These are phyloP conservation scores for Antitrichia curtipendula DNA, from an alignment of 225 moss, liverwort and hornwort species.

Conservation along the genomic window DNA sequence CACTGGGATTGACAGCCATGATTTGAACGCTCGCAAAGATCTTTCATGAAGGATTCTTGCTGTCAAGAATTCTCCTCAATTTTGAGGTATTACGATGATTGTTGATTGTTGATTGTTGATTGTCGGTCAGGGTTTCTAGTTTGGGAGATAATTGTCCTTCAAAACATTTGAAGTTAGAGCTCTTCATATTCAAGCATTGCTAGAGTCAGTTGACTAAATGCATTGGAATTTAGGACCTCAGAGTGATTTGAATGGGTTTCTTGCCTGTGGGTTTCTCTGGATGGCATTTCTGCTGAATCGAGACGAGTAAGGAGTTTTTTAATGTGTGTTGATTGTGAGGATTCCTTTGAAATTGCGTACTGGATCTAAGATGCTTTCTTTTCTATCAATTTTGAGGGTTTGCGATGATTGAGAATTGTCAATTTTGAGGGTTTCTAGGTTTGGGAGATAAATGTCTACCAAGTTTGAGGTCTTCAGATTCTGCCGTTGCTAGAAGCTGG, in stretches of 20 bases:
- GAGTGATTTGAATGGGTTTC: not conserved
- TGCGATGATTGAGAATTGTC: not conserved
- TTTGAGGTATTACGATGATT: not conserved
- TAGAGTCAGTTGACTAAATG: not conserved
- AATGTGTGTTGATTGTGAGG: not conserved
- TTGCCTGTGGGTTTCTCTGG: not conserved
- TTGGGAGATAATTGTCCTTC: not conserved
- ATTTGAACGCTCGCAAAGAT: not conserved
- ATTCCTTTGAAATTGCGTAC: not conserved
- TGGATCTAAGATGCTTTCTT: not conserved
- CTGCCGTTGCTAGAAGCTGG: not conserved
- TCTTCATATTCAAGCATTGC: not conserved
- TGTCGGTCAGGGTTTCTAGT: not conserved
- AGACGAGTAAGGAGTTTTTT: not conserved
- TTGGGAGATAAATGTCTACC: not conserved
- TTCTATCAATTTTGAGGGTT: not conserved
- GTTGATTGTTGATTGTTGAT: not conserved
- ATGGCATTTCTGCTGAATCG: not conserved
- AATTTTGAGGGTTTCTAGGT: not conserved
- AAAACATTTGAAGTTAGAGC: not conserved
- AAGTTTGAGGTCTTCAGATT: not conserved
- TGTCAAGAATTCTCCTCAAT: too few relatives aligned
- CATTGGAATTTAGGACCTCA: not conserved
- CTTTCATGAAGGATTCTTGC: not conserved
- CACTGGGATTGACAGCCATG: not conserved